Percentiles rank a stretch among this genome's conserved stretches.
Evolutionary conservation across 2,329 filamentous ascomycete species (phyloP).

Genomic region (Zymoseptoria tritici): DNA sequence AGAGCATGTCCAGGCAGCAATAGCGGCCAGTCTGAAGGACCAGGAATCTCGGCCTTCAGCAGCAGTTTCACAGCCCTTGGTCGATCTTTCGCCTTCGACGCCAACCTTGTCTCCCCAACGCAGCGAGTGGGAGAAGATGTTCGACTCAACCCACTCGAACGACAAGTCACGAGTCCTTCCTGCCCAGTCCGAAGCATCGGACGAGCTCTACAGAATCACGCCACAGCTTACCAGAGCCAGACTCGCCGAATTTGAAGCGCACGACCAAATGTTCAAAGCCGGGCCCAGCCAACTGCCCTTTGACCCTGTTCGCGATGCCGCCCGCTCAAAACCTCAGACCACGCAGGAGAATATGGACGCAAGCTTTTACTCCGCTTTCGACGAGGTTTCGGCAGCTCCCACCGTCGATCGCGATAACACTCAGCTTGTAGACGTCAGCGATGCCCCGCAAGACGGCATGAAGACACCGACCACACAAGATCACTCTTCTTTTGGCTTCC

Average conservation of each 20-base stretch:
- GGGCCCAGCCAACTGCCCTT: constrained; percentile 11
- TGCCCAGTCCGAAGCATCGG: constrained; percentile 14
- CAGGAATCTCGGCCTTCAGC: constrained; percentile 21
- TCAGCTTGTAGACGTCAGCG: constrained; percentile 3
- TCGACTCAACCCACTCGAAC: constrained; percentile 11
- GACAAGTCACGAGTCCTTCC: constrained; percentile 8
- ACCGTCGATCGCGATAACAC: constrained; percentile 5
- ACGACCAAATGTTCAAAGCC: constrained; percentile 6
- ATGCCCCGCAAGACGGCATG: constrained; percentile 13
- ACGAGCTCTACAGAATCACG: constrained; percentile 29
- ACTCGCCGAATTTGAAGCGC: constrained; percentile 21
- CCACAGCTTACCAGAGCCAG: constrained; percentile 27
- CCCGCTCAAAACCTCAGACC: constrained; percentile 9
- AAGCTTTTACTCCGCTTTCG: constrained; percentile 26
- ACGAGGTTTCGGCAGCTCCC: constrained; percentile 14
- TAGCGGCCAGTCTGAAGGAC: constrained; percentile 28
- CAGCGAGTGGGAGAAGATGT: constrained; percentile 17
- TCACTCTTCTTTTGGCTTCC: constrained; percentile 21
- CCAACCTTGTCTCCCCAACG: constrained; percentile 11
- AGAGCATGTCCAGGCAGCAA: constrained; percentile 26
- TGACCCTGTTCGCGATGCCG: constrained; percentile 29
- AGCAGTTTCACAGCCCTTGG: constrained; percentile 16
- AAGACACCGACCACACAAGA: constrained; percentile 18
- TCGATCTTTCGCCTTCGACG: constrained; percentile 22
- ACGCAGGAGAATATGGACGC: constrained; percentile 15